Evolutionary conservation across 2,329 filamentous ascomycete species (phyloP).

Genomic region (Cladosporium oxysporum): DNA sequence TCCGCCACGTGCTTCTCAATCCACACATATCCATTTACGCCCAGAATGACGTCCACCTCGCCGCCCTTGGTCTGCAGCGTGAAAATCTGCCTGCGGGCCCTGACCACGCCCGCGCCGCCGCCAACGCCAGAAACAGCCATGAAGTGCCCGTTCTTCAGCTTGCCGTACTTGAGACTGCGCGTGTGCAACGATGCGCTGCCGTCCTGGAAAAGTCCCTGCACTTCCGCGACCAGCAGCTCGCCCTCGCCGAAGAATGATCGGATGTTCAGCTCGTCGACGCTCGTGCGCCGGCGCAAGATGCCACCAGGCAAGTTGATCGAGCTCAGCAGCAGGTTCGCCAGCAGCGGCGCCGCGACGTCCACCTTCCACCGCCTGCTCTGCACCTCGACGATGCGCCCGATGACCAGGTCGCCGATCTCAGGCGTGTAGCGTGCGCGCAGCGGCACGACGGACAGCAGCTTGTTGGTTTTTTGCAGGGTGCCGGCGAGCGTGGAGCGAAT

Average conservation of each 20-base stretch:
- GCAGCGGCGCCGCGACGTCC: slow-evolving; percentile 83
- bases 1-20: slow-evolving; percentile 76
- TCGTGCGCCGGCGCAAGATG: slow-evolving; percentile 85
- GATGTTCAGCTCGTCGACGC: slow-evolving; percentile 96
- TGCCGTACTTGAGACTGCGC: slow-evolving; percentile 87
- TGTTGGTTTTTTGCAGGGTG: slow-evolving; percentile 90
- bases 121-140: slow-evolving; percentile 78
- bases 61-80: slow-evolving; percentile 67
- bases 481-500: slow-evolving; percentile 92
- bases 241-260: slow-evolving; percentile 96
- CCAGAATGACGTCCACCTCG: slow-evolving; percentile 80
- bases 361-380: slow-evolving; percentile 92
- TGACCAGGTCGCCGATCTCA: slow-evolving; percentile 92
- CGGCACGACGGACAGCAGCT: slow-evolving; percentile 87
- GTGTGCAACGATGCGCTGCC: slow-evolving; percentile 88
- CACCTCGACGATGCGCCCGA: slow-evolving; percentile 93
- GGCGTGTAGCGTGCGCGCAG: slow-evolving; percentile 91
- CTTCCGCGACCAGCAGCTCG: slow-evolving; percentile 90
- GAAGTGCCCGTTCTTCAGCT: slow-evolving; percentile 91
- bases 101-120: slow-evolving; percentile 75
- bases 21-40: slow-evolving; percentile 97
- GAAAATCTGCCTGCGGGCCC: slow-evolving; percentile 84
- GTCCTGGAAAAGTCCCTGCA: slow-evolving; percentile 84
- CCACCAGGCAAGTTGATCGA: slow-evolving; percentile 95
- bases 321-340: slow-evolving; percentile 80